phyloP scores from a whole-genome alignment of 2,329 filamentous ascomycete genomes.

The Rhynchosporium graminicola region DNA sequence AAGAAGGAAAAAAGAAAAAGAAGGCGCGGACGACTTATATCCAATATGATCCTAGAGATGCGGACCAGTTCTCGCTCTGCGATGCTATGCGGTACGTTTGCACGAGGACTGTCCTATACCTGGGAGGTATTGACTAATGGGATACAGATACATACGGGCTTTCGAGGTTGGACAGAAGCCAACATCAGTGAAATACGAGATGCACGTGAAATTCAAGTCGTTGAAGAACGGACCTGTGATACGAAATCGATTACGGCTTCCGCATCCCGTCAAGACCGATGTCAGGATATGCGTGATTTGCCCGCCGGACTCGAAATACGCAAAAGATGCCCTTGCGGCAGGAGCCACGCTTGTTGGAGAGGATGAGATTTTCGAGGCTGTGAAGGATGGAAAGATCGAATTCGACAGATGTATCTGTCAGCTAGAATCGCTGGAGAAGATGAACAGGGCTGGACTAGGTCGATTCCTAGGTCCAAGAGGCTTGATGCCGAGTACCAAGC shows the following conservation, averaged over 20 bases:
- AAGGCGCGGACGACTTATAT: constrained; percentile 39
- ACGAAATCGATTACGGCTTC: constrained; percentile 83
- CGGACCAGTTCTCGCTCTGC: constrained; percentile 74
- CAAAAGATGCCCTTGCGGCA: constrained; percentile 70
- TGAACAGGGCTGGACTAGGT: constrained; percentile 80
- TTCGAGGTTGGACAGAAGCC: constrained; percentile 85
- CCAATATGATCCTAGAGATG: constrained; percentile 41
- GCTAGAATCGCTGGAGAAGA: constrained; percentile 69
- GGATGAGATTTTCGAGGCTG: constrained; percentile 77
- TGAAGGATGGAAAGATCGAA: constrained; percentile 71
- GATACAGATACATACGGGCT: constrained; percentile 78
- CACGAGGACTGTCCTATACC: neutral
- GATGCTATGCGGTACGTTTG: constrained; percentile 83
- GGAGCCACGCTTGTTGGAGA: constrained; percentile 86
- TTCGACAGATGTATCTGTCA: constrained; percentile 93
- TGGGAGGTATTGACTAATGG: constrained; percentile 24
- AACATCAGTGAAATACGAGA: constrained; percentile 78
- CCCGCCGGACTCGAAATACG: constrained; percentile 74
- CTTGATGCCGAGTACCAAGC: constrained; percentile 88
- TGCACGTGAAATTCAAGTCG: constrained; percentile 80
- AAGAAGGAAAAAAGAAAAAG: constrained; percentile 38
- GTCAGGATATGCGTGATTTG: constrained; percentile 88
- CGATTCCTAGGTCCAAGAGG: constrained; percentile 84
- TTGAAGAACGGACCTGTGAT: constrained; percentile 84
- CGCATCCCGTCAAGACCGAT: constrained; percentile 87